Conservation (phyloP, 1,139 yeast genomes). For the Arxiozyma telluris region DNA sequence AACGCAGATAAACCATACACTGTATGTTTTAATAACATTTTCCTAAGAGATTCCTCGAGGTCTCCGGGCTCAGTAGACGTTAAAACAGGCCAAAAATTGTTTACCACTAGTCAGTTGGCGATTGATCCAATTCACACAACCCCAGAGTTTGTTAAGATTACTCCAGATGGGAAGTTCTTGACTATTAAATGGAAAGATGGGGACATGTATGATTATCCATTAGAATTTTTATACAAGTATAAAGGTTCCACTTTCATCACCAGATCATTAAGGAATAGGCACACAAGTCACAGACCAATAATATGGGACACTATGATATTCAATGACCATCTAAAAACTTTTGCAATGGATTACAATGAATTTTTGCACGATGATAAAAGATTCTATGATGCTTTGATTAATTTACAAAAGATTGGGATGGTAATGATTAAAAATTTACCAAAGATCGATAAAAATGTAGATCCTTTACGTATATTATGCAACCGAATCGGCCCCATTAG, state of each 20-base stretch:
- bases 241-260: conserved; percentile 31
- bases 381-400: conserved; percentile 37
- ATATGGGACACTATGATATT: conserved; percentile 37
- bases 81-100: conserved; percentile 51
- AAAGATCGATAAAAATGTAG: conserved; percentile 26
- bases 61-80: conserved; percentile 46
- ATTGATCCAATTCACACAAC: conserved; percentile 30
- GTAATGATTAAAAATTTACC: conserved; percentile 50
- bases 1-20: conserved; percentile 18
- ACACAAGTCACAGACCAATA: conserved; percentile 31
- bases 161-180: conserved; percentile 31
- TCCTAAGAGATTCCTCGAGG: conserved; percentile 58
- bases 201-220: conserved; percentile 40
- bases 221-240: conserved; percentile 40
- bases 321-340: conserved; percentile 21
- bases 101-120: conserved; percentile 48
- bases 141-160: conserved; percentile 27
- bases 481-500: conserved; percentile 60
- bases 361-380: conserved; percentile 37
- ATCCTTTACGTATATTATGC: conserved; percentile 42
- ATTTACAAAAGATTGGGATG: conserved; percentile 52
- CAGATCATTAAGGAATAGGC: conserved; percentile 29
- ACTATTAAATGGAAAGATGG: conserved; percentile 50
- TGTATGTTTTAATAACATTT: conserved; percentile 44
- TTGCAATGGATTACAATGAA: conserved; percentile 35